Evolutionary conservation across 2,329 filamentous ascomycete genomes (phyloP).

Genomic region (Trichoderma brevicompactum): DNA sequence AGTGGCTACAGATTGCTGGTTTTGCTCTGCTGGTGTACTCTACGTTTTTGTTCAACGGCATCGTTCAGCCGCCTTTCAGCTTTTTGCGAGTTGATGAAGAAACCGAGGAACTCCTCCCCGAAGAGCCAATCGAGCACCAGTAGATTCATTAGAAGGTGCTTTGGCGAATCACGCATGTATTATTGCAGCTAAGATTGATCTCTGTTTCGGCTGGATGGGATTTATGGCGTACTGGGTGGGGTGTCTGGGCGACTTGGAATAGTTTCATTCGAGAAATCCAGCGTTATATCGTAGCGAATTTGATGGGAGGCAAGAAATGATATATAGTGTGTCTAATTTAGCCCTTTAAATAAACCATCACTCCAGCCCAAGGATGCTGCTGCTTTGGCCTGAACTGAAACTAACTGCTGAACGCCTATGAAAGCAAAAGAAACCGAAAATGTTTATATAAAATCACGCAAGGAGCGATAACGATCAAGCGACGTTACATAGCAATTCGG

Average conservation of each 20-base stretch:
- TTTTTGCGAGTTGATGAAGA: constrained; percentile 62
- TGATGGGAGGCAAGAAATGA: not conserved
- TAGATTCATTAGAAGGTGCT: constrained; percentile 30
- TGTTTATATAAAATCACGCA: not conserved
- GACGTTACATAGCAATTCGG: constrained; percentile 84
- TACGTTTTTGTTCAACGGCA: constrained; percentile 94
- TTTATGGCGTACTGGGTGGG: constrained; percentile 12
- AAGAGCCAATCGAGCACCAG: constrained; percentile 80
- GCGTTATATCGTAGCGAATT: not conserved
- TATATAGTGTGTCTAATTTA: constrained; percentile 4
- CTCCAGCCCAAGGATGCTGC: not conserved
- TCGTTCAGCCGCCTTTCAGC: constrained; percentile 80
- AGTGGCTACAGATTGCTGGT: constrained; percentile 90
- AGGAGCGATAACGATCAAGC: constrained; percentile 44
- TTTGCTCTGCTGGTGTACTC: constrained; percentile 93
- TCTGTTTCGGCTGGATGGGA: not conserved
- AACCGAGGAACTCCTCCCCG: constrained; percentile 71
- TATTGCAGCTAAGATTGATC: not conserved
- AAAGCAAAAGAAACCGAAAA: not conserved
- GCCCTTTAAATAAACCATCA: not conserved
- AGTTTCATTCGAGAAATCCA: not conserved
- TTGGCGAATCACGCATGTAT: not conserved
- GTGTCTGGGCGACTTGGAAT: constrained; percentile 1
- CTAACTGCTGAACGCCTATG: constrained; percentile 14
- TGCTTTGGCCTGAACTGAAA: not conserved